phyloP scores from a whole-genome alignment of 345 rosid species.

The Dipteronia sinensis region DNA sequence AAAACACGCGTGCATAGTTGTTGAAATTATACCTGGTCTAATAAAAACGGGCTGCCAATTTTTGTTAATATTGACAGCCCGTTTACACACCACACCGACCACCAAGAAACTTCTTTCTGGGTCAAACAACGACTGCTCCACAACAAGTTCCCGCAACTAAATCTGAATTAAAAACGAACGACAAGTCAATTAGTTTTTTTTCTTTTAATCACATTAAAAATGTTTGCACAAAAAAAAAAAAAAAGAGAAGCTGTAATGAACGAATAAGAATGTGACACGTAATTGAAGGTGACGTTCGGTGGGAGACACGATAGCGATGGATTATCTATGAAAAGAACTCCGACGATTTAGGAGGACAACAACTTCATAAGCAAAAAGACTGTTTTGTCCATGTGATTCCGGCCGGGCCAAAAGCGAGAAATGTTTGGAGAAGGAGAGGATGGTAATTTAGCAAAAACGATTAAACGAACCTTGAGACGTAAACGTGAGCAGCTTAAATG shows the following conservation, averaged over 20 bases:
- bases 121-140: not conserved
- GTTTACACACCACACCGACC: constrained; percentile 21
- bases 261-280: not conserved
- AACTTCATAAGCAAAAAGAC: not conserved
- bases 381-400: not conserved
- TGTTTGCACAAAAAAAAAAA: too few species aligned
- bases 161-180: not conserved
- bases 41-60: constrained; percentile 34
- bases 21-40: not conserved
- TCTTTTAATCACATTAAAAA: not conserved
- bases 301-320: too few species aligned
- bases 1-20: not conserved
- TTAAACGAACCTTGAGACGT: not conserved
- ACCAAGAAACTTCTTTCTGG: not conserved
- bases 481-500: too few species aligned
- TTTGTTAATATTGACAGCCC: constrained; percentile 29
- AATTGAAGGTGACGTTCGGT: not conserved
- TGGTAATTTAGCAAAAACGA: not conserved
- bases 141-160: not conserved
- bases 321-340: not conserved
- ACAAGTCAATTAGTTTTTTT: not conserved
- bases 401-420: too few species aligned
- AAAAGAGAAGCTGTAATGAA: not conserved
- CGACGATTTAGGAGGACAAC: not conserved
- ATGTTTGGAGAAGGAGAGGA: not conserved